Base-by-base conservation (phyloP, 2,329 filamentous ascomycete genomes). In the Xylaria sp. region DNA sequence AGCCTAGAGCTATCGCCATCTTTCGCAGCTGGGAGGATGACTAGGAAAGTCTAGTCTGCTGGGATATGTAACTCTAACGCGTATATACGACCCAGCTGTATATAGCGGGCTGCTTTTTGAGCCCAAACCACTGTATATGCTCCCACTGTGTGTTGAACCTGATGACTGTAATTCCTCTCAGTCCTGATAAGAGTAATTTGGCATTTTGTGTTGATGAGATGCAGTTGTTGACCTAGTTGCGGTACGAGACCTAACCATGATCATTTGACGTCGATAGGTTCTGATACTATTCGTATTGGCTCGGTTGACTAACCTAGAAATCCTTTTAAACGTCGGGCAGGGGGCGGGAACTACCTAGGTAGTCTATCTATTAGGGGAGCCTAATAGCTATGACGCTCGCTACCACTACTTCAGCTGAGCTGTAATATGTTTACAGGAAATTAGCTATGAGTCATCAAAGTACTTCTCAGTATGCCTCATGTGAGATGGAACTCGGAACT, bases 41-140 rank as follows among this genome's bases (percentile, higher is more conserved):
- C 53, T 23, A 37, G 44, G 55, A 55, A 54, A 48, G 54, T n/a
- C 44, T 57, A 44, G 60, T 64, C 57, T 50, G 60, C 60, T 53
- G 57, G 66, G 44, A 64, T 35, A 66, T 63, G 60, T 64, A 55
- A 58, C 44, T 61, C 27, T 57, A 61, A 60, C 35, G 23, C 54
- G 63, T 66, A 69, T 66, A 71, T 71, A 69, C 29, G 47, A 60
- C 54, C 54, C 29, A 63, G 55, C 57, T 66, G 69, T 66, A 66
- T 64, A 69, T 69, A 71, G 25, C 51, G 18, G 18, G 57, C 54
- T 61, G 37, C 23, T 48, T 42, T 59, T 44, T 13, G 16, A 27
- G 55, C 29, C 29, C 44, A 54, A 44, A n/a, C 50, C 32, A 32
- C n/a, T 27, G 50, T 60, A 29, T 35, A 16, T 50, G 29, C 53